A percentile compares a stretch with the other conserved stretches of the same genome.
phyloP scores from a whole-genome alignment of 257 asterid species.

The Gentiana straminea region DNA sequence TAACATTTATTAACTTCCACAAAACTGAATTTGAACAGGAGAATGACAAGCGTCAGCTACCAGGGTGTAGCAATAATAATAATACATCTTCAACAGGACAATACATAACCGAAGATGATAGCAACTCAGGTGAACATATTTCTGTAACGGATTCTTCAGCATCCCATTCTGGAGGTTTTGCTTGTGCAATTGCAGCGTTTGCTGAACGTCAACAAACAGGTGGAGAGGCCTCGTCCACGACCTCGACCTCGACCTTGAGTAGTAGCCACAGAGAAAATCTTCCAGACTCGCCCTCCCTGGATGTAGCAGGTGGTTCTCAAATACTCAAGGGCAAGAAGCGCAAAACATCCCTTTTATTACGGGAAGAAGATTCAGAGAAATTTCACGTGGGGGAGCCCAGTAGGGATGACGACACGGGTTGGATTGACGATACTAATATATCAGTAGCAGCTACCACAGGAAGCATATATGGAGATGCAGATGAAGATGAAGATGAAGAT shows the following conservation, averaged over 20 bases:
- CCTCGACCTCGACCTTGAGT: no score
- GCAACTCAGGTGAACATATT: slow-evolving; percentile 17
- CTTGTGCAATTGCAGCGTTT: slow-evolving; percentile 51
- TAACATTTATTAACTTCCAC: no score
- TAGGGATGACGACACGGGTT: slow-evolving; percentile 13
- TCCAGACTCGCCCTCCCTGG: slow-evolving; percentile 3
- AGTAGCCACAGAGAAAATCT: slow-evolving; percentile 27
- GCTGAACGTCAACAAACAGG: slow-evolving; percentile 41
- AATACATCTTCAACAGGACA: slow-evolving; percentile 34
- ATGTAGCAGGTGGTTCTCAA: slow-evolving; percentile 25
- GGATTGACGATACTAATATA: slow-evolving; percentile 21
- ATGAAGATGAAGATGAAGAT: slow-evolving; percentile 38
- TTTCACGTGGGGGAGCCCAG: slow-evolving; percentile 34
- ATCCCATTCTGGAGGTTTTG: slow-evolving; percentile 87
- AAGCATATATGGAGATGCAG: slow-evolving; percentile 53
- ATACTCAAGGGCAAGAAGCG: slow-evolving; percentile 29
- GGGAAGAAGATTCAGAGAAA: slow-evolving; percentile 22
- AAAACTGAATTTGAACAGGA: slow-evolving; percentile 29
- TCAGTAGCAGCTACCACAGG: slow-evolving; percentile 49
- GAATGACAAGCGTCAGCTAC: slow-evolving; percentile 42
- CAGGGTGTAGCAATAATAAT: slow-evolving; percentile 21
- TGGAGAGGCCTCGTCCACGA: slow-evolving; percentile 4
- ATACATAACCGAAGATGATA: slow-evolving; percentile 30
- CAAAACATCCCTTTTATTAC: slow-evolving; percentile 26
- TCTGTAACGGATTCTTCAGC: slow-evolving; percentile 47